Conservation (phyloP, 768 basidiomycete species). For the Astraeus odoratus region DNA sequence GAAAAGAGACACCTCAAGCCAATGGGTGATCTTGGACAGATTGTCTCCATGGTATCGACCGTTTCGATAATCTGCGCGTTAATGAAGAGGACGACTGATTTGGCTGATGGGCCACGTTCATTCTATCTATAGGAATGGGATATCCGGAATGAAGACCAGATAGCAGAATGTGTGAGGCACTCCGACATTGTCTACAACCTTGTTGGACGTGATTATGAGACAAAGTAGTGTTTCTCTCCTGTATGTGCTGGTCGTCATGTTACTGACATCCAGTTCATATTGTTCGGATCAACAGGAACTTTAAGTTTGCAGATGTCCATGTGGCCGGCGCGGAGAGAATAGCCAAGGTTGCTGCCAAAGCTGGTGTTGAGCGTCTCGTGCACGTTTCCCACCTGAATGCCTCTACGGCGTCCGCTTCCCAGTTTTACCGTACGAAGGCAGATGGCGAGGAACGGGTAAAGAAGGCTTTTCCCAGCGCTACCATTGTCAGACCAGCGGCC, state of each 20-base stretch:
- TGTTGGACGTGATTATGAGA: constrained; percentile 89
- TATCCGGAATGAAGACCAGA: constrained; percentile 81
- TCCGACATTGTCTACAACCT: constrained; percentile 97
- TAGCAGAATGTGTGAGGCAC: constrained; percentile 88
- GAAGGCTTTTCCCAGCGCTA: constrained; percentile 76
- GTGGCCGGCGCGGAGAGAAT: constrained; percentile 78
- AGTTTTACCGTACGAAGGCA: constrained; percentile 84
- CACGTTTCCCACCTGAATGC: constrained; percentile 97
- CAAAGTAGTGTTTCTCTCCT: constrained; percentile 56
- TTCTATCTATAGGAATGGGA: constrained; percentile 79
- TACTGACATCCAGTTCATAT: constrained; percentile 9
- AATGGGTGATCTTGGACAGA: constrained; percentile 95
- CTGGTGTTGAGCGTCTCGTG: constrained; percentile 77
- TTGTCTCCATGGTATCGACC: constrained; percentile 78
- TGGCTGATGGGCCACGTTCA: constrained; percentile 14
- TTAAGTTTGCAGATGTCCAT: constrained; percentile 74
- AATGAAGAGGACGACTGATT: constrained; percentile 8
- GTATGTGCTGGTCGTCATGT: constrained; percentile 9
- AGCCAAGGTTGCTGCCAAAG: constrained; percentile 70
- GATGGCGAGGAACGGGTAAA: constrained; percentile 86
- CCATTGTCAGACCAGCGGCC: constrained; percentile 76
- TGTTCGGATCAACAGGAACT: constrained; percentile 60
- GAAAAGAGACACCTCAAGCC: constrained; percentile 84
- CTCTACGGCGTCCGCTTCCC: constrained; percentile 64
- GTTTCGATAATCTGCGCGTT: neutral